These are phyloP conservation scores for Macrocybe gigantea DNA, from an alignment of 768 basidiomycete genomes.

Conservation along the genomic window DNA sequence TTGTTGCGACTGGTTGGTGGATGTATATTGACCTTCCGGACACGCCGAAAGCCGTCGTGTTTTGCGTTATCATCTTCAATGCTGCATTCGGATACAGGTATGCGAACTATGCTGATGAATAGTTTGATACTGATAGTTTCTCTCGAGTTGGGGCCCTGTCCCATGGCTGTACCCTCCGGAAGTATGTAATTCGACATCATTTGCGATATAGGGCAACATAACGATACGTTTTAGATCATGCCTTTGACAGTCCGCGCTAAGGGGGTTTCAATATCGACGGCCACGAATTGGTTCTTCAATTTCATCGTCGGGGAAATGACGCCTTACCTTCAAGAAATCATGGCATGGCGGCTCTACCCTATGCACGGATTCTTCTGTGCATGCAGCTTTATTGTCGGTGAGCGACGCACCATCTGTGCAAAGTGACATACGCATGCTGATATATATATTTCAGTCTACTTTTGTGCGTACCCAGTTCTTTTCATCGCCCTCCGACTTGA, in stretches of 20 bases:
- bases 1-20: conserved; percentile 86
- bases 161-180: conserved; percentile 90
- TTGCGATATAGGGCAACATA: not conserved
- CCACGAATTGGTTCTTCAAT: conserved; percentile 87
- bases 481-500: not conserved
- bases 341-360: conserved; percentile 88
- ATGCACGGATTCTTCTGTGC: conserved; percentile 95
- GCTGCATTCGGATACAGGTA: conserved; percentile 89
- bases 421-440: not conserved
- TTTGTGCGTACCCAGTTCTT: conserved; percentile 41
- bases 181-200: conserved; percentile 29
- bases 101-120: not conserved
- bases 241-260: conserved; percentile 86
- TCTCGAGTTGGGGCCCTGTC: conserved; percentile 73
- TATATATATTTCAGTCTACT: conserved; percentile 49
- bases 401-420: conserved; percentile 12
- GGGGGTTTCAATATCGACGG: conserved; percentile 92
- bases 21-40: conserved; percentile 84
- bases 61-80: conserved; percentile 88
- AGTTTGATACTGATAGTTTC: not conserved
- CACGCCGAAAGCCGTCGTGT: conserved; percentile 84
- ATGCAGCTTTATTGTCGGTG: conserved; percentile 78
- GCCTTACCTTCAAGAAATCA: conserved; percentile 79
- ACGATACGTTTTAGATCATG: conserved; percentile 57
- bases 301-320: conserved; percentile 87